Base-by-base conservation (phyloP, 441 rosid genomes). In the Heliophila coronopifolia region DNA sequence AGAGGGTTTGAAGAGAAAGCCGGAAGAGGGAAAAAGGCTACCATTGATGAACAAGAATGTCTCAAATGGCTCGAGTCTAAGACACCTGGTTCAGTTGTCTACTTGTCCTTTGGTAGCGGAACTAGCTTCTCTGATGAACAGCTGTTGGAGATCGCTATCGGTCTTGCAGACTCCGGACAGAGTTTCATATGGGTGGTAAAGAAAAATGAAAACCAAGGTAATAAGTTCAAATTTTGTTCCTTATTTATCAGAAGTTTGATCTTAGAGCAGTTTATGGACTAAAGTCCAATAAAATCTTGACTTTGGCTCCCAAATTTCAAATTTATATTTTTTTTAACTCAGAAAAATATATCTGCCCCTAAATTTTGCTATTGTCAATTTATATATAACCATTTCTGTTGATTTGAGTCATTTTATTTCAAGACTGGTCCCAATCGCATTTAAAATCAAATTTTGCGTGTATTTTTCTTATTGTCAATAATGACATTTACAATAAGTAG, bases 91-190 rank as follows among this genome's bases (percentile, higher is more conserved):
- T 74, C 81, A 8, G 74, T 80, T 19, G 28, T 74, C 2, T 73
- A 76, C 58, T 5, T 76, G 23, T 77, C 81, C 19, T 83, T 80
- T 26, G 82, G 80, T 0, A 83, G 75, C 16, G n/a, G 45, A 18
- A 9, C 26, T 14, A 20, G 14, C 42, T 57, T 70, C 22, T 48
- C 53, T 1, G 47, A 50, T 9, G 23, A 44, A 4, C 81, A 80
- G 34, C 66, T 74, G 1, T 36, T 36, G 1, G 83, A 80, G 65
- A 61, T 77, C 4, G 83, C 74, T 2, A 8, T 13, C 3, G 92
- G 72, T 11, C 62, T 83, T 7, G 81, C 76, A 65, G 49, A 51
- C 18, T 69, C 75, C 1, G 66, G 55, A 12, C 69, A 66, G 20
- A 52, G 65, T 23, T 82, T 81, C 64, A 65, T 78, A 7, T 73